Evolutionary conservation across 495 filamentous ascomycete genomes (phyloP).

Genomic region (Daldinia childiae): DNA sequence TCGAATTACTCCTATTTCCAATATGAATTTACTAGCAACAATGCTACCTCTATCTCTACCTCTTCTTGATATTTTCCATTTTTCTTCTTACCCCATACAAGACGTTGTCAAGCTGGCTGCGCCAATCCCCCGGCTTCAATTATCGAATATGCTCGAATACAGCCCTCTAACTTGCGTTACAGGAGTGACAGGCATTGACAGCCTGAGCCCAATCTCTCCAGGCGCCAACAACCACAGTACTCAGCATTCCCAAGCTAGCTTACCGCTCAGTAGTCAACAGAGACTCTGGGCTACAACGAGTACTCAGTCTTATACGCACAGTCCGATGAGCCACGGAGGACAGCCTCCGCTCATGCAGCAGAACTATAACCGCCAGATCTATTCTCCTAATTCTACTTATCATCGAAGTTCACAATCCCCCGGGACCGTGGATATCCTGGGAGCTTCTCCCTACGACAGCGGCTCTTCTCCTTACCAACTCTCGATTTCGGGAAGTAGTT

Average conservation of each 20-base stretch:
- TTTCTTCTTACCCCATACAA: not conserved
- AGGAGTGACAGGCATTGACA: constrained; percentile 65
- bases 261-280: constrained; percentile 57
- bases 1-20: constrained; percentile 20
- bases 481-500: constrained; percentile 43
- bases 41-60: not conserved
- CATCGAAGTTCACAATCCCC: constrained; percentile 53
- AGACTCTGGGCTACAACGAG: constrained; percentile 64
- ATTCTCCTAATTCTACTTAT: constrained; percentile 59
- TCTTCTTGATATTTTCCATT: not conserved
- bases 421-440: constrained; percentile 42
- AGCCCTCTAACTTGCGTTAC: constrained; percentile 56
- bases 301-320: constrained; percentile 58
- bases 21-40: not conserved
- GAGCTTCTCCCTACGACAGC: constrained; percentile 45
- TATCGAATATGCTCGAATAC: constrained; percentile 22
- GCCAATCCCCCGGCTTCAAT: not conserved
- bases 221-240: constrained; percentile 64
- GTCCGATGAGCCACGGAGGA: constrained; percentile 55
- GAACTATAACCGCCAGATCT: constrained; percentile 57
- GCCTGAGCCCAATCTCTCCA: constrained; percentile 67
- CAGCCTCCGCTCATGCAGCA: constrained; percentile 44
- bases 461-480: constrained; percentile 48
- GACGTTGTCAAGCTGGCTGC: not conserved
- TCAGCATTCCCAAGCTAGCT: constrained; percentile 59